phyloP scores from a whole-genome alignment of 805 yeast genomes.

The Candida tammaniensis region DNA sequence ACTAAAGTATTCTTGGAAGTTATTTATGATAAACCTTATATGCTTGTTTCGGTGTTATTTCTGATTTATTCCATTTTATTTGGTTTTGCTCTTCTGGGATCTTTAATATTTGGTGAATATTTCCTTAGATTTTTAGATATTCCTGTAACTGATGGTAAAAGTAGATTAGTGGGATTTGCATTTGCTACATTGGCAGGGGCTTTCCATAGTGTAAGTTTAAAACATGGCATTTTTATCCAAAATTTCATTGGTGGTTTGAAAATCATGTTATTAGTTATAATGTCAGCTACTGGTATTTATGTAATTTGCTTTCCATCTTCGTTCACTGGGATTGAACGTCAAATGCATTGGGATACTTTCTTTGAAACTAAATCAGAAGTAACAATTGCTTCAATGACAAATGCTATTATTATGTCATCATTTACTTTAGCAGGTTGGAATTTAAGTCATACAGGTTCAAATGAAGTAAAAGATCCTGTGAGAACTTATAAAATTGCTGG shows the following conservation, averaged over 20 bases:
- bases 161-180: constrained; percentile 31
- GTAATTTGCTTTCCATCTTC: constrained; percentile 49
- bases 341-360: constrained; percentile 32
- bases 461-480: constrained; percentile 59
- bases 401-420: constrained; percentile 56
- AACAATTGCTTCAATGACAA: constrained; percentile 45
- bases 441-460: constrained; percentile 56
- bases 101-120: constrained; percentile 64
- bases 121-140: constrained; percentile 44
- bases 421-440: constrained; percentile 67
- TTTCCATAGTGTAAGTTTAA: constrained; percentile 59
- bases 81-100: constrained; percentile 54
- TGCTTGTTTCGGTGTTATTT: constrained; percentile 51
- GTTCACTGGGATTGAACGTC: constrained; percentile 42
- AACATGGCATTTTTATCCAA: constrained; percentile 58
- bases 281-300: constrained; percentile 58
- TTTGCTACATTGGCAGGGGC: constrained; percentile 27
- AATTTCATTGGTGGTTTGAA: constrained; percentile 64
- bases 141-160: constrained; percentile 32
- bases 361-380: constrained; percentile 30
- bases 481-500: constrained; percentile 61
- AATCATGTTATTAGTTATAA: constrained; percentile 48
- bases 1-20: constrained; percentile 69
- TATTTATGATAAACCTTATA: constrained; percentile 58
- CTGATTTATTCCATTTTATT: constrained; percentile 49